A percentile compares a stretch with the other conserved stretches of the same genome.
phyloP scores from a whole-genome alignment of 305 asterid species.

The Fraxinus angustifolia region DNA sequence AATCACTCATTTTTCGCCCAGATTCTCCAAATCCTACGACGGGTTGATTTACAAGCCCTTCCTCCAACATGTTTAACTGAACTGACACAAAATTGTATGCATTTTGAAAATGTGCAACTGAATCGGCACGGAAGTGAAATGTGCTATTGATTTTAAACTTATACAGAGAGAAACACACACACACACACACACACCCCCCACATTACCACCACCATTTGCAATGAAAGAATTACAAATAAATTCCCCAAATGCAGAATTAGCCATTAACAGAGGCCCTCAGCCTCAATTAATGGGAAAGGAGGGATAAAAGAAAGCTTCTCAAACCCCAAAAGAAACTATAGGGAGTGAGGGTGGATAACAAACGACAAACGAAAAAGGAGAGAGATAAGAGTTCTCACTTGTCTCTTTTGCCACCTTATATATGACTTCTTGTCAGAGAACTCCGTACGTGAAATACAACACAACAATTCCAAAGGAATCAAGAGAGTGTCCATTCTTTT shows the following conservation, averaged over 20 bases:
- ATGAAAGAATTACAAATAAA: constrained; percentile 9
- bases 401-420: constrained; percentile 98
- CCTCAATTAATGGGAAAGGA: constrained; percentile 16
- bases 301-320: constrained; percentile 7
- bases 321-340: constrained; percentile 2
- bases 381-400: constrained; percentile 59
- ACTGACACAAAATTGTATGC: constrained; percentile 61
- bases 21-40: constrained; percentile 98
- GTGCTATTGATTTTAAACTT: constrained; percentile 14
- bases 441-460: constrained; percentile 91
- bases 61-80: constrained; percentile 98
- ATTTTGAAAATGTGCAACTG: constrained; percentile 27
- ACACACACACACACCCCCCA: background rate
- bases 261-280: constrained; percentile 1
- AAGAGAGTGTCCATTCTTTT: constrained; percentile 93
- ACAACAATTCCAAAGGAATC: constrained; percentile 84
- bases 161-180: background rate
- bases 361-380: background rate
- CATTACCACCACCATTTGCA: constrained; percentile 12
- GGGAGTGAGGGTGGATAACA: constrained; percentile 7
- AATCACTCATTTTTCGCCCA: constrained; percentile 76
- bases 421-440: constrained; percentile 93
- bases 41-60: constrained; percentile 90
- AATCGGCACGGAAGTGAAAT: constrained; percentile 4
- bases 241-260: constrained; percentile 11